These are phyloP conservation scores for Rugosomyces carneus DNA, from an alignment of 1,284 basidiomycete genomes.

Conservation along the genomic window DNA sequence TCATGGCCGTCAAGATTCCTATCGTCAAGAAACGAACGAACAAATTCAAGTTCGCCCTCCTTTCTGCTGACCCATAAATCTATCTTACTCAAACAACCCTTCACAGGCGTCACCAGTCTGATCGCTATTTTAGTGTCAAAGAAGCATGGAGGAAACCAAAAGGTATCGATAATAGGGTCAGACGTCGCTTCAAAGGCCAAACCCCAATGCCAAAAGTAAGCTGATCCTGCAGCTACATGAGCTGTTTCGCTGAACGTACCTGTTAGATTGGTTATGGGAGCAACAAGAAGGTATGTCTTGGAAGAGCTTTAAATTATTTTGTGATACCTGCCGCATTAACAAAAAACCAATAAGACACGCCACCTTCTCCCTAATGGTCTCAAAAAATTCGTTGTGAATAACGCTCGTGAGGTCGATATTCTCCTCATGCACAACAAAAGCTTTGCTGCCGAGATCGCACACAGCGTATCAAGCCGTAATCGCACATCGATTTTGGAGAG, in stretches of 20 bases:
- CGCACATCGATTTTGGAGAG: conserved; percentile 89
- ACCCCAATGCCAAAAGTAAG: conserved; percentile 89
- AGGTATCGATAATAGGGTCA: conserved; percentile 94
- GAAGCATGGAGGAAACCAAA: conserved; percentile 98
- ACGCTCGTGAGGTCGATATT: conserved; percentile 87
- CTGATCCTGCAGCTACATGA: conserved; percentile 10
- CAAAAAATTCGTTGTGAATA: conserved; percentile 92
- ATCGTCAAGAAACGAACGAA: conserved; percentile 97
- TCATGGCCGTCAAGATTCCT: conserved; percentile 82
- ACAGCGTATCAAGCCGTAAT: conserved; percentile 96
- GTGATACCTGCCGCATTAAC: not conserved
- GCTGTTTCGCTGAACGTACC: not conserved
- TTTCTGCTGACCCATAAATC: not conserved
- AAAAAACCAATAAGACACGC: conserved; percentile 54
- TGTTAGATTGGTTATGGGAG: conserved; percentile 75
- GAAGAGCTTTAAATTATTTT: too few species aligned
- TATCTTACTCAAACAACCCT: conserved; percentile 14
- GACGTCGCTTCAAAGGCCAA: conserved; percentile 95
- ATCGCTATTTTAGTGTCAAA: conserved; percentile 93
- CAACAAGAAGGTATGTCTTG: conserved; percentile 67
- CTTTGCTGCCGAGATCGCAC: conserved; percentile 95
- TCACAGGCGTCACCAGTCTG: conserved; percentile 89
- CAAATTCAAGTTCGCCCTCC: conserved; percentile 76
- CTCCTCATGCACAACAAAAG: conserved; percentile 98
- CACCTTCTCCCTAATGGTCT: conserved; percentile 92